Evolutionary conservation across 1,284 basidiomycete species (phyloP).

Genomic region (Trametes sp.): DNA sequence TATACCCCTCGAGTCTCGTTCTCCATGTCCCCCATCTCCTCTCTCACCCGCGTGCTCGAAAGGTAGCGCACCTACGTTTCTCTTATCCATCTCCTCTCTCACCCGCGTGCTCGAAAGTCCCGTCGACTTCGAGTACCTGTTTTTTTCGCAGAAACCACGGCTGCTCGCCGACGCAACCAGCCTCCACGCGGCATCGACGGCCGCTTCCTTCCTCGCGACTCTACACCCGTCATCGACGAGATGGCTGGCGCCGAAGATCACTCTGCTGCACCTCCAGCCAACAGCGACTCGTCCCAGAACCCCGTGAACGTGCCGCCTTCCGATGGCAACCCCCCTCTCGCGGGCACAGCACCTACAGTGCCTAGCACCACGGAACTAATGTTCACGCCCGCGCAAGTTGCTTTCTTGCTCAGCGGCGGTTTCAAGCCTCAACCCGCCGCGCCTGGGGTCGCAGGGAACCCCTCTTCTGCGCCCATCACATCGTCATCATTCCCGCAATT

Average conservation of each 20-base stretch:
- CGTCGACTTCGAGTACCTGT: conserved; percentile 3
- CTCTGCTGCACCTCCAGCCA: no score
- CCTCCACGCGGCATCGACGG: conserved; percentile 5
- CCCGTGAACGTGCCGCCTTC: no score
- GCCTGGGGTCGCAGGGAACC: not conserved
- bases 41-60: conserved; percentile 5
- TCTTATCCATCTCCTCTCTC: not conserved
- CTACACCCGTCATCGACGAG: not conserved
- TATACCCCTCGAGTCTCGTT: not conserved
- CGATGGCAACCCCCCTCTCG: no score
- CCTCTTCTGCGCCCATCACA: not conserved
- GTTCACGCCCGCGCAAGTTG: not conserved
- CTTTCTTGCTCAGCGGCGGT: not conserved
- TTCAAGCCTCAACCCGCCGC: not conserved
- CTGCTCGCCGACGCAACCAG: not conserved
- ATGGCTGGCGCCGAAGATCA: not conserved
- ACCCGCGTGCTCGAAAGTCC: conserved; percentile 7
- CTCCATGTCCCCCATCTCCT: not conserved
- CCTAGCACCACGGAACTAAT: not conserved
- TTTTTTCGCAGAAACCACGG: conserved; percentile 1
- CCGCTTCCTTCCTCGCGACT: not conserved
- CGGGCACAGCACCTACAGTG: no score
- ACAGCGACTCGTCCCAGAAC: no score
- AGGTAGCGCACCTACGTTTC: not conserved
- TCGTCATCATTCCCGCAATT: conserved; percentile 3